Evolutionary conservation across 805 yeast species (phyloP).

Genomic region (Candida taoyuanica): DNA sequence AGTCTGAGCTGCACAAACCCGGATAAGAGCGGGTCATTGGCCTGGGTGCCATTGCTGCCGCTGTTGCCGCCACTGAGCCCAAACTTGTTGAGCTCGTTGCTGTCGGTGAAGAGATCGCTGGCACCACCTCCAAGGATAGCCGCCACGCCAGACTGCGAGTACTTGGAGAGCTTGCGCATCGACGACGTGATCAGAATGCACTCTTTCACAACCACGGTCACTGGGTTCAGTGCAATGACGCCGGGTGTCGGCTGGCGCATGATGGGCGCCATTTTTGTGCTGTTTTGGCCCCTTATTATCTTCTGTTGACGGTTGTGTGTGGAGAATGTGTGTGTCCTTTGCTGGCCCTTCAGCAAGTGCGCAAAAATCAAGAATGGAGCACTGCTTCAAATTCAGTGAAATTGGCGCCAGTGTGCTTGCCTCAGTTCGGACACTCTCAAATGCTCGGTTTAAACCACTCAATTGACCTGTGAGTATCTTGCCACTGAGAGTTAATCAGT

Average conservation of each 20-base stretch:
- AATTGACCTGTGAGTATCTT: too few relatives aligned
- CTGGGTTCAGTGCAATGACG: constrained; percentile 56
- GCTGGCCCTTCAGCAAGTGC: too few relatives aligned
- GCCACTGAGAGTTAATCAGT: too few relatives aligned
- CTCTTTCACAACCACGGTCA: constrained; percentile 81
- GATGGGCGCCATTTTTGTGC: constrained; percentile 2
- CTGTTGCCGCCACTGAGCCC: constrained; percentile 16
- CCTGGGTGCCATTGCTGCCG: constrained; percentile 22
- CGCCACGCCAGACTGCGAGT: constrained; percentile 76
- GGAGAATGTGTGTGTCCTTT: neutral
- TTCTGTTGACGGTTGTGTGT: neutral
- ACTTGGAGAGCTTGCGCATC: constrained; percentile 81
- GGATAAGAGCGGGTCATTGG: constrained; percentile 61
- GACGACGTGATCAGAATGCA: constrained; percentile 82
- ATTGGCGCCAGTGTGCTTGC: too few relatives aligned
- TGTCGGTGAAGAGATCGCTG: constrained; percentile 44
- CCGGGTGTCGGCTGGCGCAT: constrained; percentile 5
- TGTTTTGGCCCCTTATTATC: too few relatives aligned
- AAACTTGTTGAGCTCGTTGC: constrained; percentile 33
- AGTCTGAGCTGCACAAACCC: constrained; percentile 77
- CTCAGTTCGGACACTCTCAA: too few relatives aligned
- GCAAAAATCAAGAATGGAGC: too few relatives aligned
- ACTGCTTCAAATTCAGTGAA: too few relatives aligned
- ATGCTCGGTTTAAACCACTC: too few relatives aligned
- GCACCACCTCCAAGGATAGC: constrained; percentile 70